Base-by-base conservation (phyloP, 1,284 basidiomycete species). In the Ceratorhiza oryzae-sativae region DNA sequence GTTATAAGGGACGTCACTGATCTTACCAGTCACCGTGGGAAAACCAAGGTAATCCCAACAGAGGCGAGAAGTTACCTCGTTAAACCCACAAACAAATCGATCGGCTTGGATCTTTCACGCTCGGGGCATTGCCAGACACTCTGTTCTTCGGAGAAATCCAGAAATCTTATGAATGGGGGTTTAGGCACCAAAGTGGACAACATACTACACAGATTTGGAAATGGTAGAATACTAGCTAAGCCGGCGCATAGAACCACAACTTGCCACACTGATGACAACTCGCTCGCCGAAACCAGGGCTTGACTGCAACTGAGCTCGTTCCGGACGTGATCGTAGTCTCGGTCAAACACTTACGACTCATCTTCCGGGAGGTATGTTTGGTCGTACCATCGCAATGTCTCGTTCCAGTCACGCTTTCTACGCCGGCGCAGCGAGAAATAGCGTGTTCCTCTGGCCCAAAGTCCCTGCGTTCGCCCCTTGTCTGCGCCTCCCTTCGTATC, bases 361-460 rank as follows among this genome's bases (percentile, higher is more conserved):
- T 75, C 77, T n/a, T 84, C 83, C 4, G 88, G 89, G 76, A 90
- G 91, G 79, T 92, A 90, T 6, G 91, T 89, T 76, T 90, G 84
- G 76, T 94, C 92, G 73, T 93, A 92, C 63, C 92, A 79, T 72
- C 90, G 82, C 62, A 94, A 80, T 2, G 88, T 92, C 81, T 94
- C 92, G 76, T 93, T 92, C 92, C 92, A 94, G 77, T 94, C 93
- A 75, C 92, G 85, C 80, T 94, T 94, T 76, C 93, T 83, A 76
- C 92, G 81, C 74, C 92, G 82, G 73, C 85, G 85, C 70, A 94
- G 83, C 3, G 91, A 93, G 78, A 94, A 94, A 77, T 94, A 94
- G 74, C 87, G 85, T 23, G 63, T 87, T 81, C 60, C 85, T 83
- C 72, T 87, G 75, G 88, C 88, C 91, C 91, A 90, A 3, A 79